Evolutionary conservation across 2,329 filamentous ascomycete species (phyloP).

Genomic region (Emmonsiellopsis sp.): DNA sequence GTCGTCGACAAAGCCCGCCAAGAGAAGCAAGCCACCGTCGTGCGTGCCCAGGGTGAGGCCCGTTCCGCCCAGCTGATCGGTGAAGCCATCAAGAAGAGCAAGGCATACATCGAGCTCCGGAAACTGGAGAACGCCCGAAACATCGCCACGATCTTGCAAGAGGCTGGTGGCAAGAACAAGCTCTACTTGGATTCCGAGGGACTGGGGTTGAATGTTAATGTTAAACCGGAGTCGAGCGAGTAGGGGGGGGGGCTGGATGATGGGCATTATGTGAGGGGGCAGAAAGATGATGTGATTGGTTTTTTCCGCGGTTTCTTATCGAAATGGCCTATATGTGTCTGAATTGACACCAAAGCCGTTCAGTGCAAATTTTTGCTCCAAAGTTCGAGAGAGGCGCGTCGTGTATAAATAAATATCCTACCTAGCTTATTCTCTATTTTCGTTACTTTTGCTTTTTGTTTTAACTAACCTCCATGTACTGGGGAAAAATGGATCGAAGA

Average conservation of each 20-base stretch:
- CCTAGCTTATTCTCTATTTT: neutral
- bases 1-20: constrained; percentile 97
- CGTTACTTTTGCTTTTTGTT: neutral
- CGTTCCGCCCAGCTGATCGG: constrained; percentile 96
- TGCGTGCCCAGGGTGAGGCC: constrained; percentile 97
- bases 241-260: constrained; percentile 3
- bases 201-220: constrained; percentile 74
- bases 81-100: constrained; percentile 99
- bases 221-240: constrained; percentile 18
- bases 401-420: constrained; percentile 4
- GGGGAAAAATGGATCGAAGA: neutral
- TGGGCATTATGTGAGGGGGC: neutral
- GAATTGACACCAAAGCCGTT: neutral
- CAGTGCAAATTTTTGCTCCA: no score
- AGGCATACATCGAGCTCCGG: constrained; percentile 91
- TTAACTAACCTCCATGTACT: neutral
- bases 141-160: constrained; percentile 82
- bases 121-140: constrained; percentile 93
- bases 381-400: neutral
- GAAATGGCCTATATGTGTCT: neutral
- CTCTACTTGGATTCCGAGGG: constrained; percentile 87
- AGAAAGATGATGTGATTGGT: neutral
- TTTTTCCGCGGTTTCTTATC: neutral
- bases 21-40: constrained; percentile 98
- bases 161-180: constrained; percentile 80